A percentile compares a stretch with the other conserved stretches of the same genome.
Evolutionary conservation across 179 eudicot genomes (phyloP).

Genomic region (Drosera spatulata): DNA sequence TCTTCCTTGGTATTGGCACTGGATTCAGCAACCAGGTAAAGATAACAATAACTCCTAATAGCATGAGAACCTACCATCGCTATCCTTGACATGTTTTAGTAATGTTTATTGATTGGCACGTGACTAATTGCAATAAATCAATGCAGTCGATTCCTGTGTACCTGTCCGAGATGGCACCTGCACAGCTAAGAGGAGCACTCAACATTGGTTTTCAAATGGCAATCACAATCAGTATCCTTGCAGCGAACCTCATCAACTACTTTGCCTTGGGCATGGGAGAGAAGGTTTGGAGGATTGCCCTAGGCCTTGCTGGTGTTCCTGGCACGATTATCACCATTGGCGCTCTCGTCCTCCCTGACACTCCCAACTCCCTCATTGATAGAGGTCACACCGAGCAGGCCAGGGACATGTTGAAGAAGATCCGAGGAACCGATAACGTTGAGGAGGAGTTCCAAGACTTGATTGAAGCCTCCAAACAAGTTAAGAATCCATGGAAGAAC

Average conservation of each 20-base stretch:
- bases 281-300: constrained; percentile 26
- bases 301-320: constrained; percentile 24
- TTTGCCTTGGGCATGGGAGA: constrained; percentile 17
- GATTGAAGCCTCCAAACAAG: constrained; percentile 19
- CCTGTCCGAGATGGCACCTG: constrained; percentile 23
- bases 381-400: constrained; percentile 26
- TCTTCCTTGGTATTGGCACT: no score
- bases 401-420: constrained; percentile 13
- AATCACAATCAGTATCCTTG: constrained; percentile 7
- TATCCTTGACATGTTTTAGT: no score
- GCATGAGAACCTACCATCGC: not conserved
- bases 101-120: not conserved
- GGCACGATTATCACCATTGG: constrained; percentile 28
- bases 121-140: not conserved
- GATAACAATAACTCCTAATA: not conserved
- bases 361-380: constrained; percentile 45
- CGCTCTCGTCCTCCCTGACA: constrained; percentile 28
- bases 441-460: constrained; percentile 27
- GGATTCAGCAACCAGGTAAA: constrained; percentile 27
- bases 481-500: constrained; percentile 29
- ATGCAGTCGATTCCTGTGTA: constrained; percentile 33
- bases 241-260: constrained; percentile 12
- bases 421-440: constrained; percentile 23
- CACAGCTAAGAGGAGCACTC: constrained; percentile 6
- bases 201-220: constrained; percentile 9